A percentile compares a stretch with the other conserved stretches of the same genome.
Conservation (phyloP, 1,139 yeast genomes). For the Wickerhamomyces sp. region DNA sequence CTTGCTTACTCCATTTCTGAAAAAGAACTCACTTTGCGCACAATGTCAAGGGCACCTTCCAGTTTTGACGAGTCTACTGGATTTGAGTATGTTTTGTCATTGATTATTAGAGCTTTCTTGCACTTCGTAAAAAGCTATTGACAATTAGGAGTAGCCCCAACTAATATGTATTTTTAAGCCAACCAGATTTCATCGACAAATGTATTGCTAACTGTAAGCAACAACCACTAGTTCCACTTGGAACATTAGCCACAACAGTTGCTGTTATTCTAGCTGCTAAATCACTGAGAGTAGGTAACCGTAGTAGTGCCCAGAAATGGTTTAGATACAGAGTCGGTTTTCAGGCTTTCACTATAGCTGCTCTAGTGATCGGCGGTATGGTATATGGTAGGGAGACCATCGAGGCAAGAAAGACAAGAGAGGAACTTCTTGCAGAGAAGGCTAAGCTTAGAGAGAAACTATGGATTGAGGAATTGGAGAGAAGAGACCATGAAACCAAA, state of each 20-base stretch:
- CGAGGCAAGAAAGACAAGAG: constrained; percentile 43
- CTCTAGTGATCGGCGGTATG: constrained; percentile 75
- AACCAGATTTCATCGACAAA: constrained; percentile 27
- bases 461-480: constrained; percentile 90
- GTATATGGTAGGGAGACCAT: constrained; percentile 41
- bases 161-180: too few species aligned
- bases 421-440: constrained; percentile 60
- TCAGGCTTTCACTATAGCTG: constrained; percentile 77
- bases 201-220: constrained; percentile 46
- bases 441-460: constrained; percentile 79
- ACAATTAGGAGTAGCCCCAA: too few species aligned
- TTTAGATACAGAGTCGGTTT: constrained; percentile 86
- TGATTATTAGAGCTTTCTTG: too few species aligned
- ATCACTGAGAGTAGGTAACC: constrained; percentile 69
- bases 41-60: constrained; percentile 31
- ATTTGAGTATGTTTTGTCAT: constrained; percentile 24
- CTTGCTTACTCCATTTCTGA: too few species aligned
- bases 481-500: constrained; percentile 72
- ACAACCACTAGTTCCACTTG: constrained; percentile 80
- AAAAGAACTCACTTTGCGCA: too few species aligned
- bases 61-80: constrained; percentile 28
- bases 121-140: too few species aligned
- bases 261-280: constrained; percentile 78
- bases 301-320: constrained; percentile 74
- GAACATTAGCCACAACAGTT: constrained; percentile 70